Evolutionary conservation across 768 basidiomycete genomes (phyloP).

Genomic region (Tylopilus subfusipes): DNA sequence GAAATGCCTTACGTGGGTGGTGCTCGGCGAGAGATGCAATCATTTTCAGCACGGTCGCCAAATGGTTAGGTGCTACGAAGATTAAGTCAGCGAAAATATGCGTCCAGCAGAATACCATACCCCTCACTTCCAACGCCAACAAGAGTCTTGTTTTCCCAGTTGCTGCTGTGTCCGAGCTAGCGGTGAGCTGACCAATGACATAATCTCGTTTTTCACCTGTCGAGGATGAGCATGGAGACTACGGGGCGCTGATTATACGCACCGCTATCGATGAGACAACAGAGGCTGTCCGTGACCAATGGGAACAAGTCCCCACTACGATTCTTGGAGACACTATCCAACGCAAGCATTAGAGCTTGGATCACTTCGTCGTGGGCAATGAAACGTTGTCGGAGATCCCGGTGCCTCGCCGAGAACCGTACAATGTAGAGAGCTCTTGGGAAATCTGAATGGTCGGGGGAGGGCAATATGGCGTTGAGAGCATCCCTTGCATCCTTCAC

Average conservation of each 20-base stretch:
- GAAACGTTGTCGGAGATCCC: not conserved
- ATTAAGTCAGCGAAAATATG: not conserved
- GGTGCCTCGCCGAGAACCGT: not conserved
- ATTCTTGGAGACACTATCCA: not conserved
- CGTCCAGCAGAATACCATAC: not conserved
- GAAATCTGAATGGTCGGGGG: not conserved
- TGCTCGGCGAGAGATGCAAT: not conserved
- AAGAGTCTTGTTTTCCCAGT: not conserved
- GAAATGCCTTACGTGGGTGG: not conserved
- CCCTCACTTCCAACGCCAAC: not conserved
- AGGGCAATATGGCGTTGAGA: not conserved
- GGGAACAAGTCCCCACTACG: not conserved
- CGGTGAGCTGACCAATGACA: not conserved
- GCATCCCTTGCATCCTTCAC: not conserved
- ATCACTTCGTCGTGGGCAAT: not conserved
- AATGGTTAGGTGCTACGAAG: not conserved
- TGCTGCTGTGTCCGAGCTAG: not conserved
- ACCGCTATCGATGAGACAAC: not conserved
- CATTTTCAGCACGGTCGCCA: constrained; percentile 1
- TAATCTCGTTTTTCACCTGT: not conserved
- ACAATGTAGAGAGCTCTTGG: not conserved
- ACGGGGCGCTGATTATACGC: not conserved
- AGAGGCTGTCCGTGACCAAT: not conserved
- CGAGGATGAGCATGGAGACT: not conserved
- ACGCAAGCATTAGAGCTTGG: not conserved